Evolutionary conservation across 805 yeast genomes (phyloP).

Genomic region (Ogataea dorogensis): DNA sequence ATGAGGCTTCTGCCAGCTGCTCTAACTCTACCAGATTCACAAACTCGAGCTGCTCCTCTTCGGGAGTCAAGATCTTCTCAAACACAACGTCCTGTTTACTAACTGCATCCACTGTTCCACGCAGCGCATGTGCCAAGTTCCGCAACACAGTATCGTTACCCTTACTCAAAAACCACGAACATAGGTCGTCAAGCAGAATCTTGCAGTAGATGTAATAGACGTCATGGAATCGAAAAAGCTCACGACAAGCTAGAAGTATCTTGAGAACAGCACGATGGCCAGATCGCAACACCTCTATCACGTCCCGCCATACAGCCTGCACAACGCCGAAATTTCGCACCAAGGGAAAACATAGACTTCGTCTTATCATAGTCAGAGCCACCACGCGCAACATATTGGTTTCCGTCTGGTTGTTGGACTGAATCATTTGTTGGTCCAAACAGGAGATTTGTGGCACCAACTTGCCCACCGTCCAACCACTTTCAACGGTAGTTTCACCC

Average conservation of each 20-base stretch:
- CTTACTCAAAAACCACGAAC: slow-evolving; percentile 63
- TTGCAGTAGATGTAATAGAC: slow-evolving; percentile 81
- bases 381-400: slow-evolving; percentile 47
- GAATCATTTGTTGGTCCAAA: slow-evolving; percentile 59
- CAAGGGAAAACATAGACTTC: slow-evolving; percentile 78
- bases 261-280: slow-evolving; percentile 70
- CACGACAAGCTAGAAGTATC: slow-evolving; percentile 58
- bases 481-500: slow-evolving; percentile 73
- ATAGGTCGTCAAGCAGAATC: slow-evolving; percentile 72
- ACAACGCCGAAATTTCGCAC: slow-evolving; percentile 68
- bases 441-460: slow-evolving; percentile 73
- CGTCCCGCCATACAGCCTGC: slow-evolving; percentile 71
- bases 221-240: slow-evolving; percentile 78
- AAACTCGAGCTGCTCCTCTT: slow-evolving; percentile 40
- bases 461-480: slow-evolving; percentile 93
- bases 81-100: slow-evolving; percentile 50
- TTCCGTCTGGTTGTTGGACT: slow-evolving; percentile 34
- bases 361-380: slow-evolving; percentile 60
- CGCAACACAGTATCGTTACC: slow-evolving; percentile 60
- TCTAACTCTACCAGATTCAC: slow-evolving; percentile 58
- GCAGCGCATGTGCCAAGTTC: slow-evolving; percentile 64
- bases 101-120: slow-evolving; percentile 39
- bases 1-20: slow-evolving; percentile 52
- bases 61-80: slow-evolving; percentile 50
- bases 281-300: slow-evolving; percentile 56